Base-by-base conservation (phyloP, 2,329 filamentous ascomycete genomes). In the Claviceps pazoutovae region DNA sequence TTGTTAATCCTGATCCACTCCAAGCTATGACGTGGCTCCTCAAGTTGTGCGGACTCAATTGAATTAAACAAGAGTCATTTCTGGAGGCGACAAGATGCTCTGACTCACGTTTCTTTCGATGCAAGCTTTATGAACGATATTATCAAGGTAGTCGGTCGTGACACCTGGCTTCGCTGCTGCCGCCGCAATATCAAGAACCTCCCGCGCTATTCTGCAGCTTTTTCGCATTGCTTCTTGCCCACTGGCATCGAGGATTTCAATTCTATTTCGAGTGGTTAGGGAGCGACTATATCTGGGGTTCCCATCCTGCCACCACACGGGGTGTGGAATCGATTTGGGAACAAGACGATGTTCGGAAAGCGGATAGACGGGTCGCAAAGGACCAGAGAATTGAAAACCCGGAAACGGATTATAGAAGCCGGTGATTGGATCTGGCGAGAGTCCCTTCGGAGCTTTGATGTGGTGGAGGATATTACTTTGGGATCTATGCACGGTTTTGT, bases 111-210 rank as follows among this genome's bases (percentile, higher is more conserved):
- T 80, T 69, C 93, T 80, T 71, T 96, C 91, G 58, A 97, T 73
- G 65, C 88, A 96, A 49, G 91, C 93, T 60, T 95, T 88, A 73
- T 98, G 93, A 42, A 95, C 90, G 56, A 97, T 75, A 69, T 94
- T 85, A 64, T 98, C 93, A 54, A 98, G 88, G 61, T 94, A 83
- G 64, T 98, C 93, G 6, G 93, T 97, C 6, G 91, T 96, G 37
- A 97, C 84, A 48, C 93, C 93, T n/a, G 93, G 91, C 64, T 83
- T 84, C 46, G 86, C 71, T 49, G 84, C 91, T 14, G 84, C 81
- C 0, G 88, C 93, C 1, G 90, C 88, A 63, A 95, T 86, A 67
- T 98, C 93, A 56, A 98, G 72, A 11, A 97, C 89, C 71, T 98
- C 93, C 65, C 93, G 78, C 17, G 86, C 88, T 55, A 96, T 69